Evolutionary conservation across 805 yeast species (phyloP).

Genomic region (Candida koratica): DNA sequence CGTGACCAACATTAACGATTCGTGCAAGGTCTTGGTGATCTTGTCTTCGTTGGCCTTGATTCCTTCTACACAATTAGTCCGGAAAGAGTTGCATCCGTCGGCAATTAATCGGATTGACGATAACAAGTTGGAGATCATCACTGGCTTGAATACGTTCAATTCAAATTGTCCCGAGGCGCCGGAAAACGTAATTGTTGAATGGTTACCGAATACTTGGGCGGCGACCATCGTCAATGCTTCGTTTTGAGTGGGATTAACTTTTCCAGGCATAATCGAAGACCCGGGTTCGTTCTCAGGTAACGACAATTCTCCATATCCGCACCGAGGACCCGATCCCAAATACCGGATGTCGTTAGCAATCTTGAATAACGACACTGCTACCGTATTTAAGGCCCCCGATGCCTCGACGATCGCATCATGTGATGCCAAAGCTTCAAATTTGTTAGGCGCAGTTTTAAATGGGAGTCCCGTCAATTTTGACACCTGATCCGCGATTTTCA

Average conservation of each 20-base stretch:
- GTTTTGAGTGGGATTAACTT: conserved; percentile 98
- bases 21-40: conserved; percentile 83
- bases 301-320: conserved; percentile 95
- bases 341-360: conserved; percentile 98
- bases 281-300: conserved; percentile 99
- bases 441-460: conserved; percentile 95
- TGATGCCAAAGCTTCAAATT: conserved; percentile 98
- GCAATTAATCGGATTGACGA: conserved; percentile 83
- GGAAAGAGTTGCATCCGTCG: conserved; percentile 87
- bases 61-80: conserved; percentile 93
- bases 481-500: conserved; percentile 81
- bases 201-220: conserved; percentile 96
- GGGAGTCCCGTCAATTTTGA: conserved; percentile 81
- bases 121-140: conserved; percentile 85
- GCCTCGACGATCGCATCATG: conserved; percentile 98
- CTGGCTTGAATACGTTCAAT: conserved; percentile 96
- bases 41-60: conserved; percentile 83
- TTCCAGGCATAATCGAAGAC: conserved; percentile 99
- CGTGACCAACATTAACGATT: conserved; percentile 96
- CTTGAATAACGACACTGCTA: conserved; percentile 90
- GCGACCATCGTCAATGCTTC: conserved; percentile 99
- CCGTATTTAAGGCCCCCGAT: conserved; percentile 93
- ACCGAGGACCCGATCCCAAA: conserved; percentile 98
- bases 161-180: conserved; percentile 99
- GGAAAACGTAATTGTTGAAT: conserved; percentile 90